Percentiles rank a stretch among this genome's conserved stretches.
Evolutionary conservation across 1,139 yeast genomes (phyloP).

Genomic region (Taphrina sp.): DNA sequence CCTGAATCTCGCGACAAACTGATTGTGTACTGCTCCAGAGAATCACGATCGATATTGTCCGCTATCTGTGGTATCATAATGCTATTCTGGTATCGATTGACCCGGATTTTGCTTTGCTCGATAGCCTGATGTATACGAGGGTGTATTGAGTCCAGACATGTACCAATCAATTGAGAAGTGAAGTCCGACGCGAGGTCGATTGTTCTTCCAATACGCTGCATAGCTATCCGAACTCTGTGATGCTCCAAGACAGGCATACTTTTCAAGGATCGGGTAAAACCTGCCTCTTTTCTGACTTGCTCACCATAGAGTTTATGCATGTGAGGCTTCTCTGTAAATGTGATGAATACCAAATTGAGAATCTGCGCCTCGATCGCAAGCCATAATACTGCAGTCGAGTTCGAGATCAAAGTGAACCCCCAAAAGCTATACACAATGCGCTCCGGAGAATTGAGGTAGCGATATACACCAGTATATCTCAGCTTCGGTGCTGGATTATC

Average conservation of each 20-base stretch:
- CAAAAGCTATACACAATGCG: slow-evolving; percentile 76
- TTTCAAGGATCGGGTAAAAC: slow-evolving; percentile 65
- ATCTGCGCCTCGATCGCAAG: slow-evolving; percentile 68
- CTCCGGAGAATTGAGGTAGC: slow-evolving; percentile 83
- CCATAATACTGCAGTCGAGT: slow-evolving; percentile 56
- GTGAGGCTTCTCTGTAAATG: slow-evolving; percentile 75
- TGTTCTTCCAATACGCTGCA: slow-evolving; percentile 21
- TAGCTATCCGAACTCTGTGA: slow-evolving; percentile 9
- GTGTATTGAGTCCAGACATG: slow-evolving; percentile 2
- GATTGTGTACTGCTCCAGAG: background rate
- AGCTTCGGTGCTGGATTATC: slow-evolving; percentile 54
- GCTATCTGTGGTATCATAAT: slow-evolving; percentile 16
- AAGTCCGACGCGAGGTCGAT: slow-evolving; percentile 16
- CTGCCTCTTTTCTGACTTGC: slow-evolving; percentile 51
- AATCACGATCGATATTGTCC: background rate
- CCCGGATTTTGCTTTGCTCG: slow-evolving; percentile 9
- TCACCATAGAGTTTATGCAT: slow-evolving; percentile 78
- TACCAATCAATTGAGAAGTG: background rate
- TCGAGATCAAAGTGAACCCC: slow-evolving; percentile 69
- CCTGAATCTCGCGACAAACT: background rate
- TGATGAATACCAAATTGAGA: slow-evolving; percentile 64
- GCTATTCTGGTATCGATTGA: slow-evolving; percentile 18
- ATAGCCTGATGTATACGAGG: slow-evolving; percentile 23
- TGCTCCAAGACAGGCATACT: slow-evolving; percentile 38
- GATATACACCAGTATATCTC: slow-evolving; percentile 79